Evolutionary conservation across 2,329 filamentous ascomycete species (phyloP).

Genomic region (Rhinocladiella similis): DNA sequence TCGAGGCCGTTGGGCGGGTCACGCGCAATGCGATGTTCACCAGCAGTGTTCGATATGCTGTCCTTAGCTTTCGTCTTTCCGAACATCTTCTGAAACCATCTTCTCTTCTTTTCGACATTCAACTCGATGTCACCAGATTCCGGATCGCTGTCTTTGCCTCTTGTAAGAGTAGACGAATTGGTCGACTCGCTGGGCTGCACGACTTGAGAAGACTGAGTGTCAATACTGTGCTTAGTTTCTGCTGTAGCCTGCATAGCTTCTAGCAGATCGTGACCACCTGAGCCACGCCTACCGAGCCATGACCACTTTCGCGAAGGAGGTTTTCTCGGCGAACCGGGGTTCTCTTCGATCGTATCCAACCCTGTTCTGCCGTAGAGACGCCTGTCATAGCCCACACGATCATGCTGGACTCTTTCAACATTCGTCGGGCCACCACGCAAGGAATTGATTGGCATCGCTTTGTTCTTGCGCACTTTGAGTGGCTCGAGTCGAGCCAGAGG

Average conservation of each 20-base stretch:
- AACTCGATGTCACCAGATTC: conserved; percentile 21
- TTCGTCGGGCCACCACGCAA: conserved; percentile 34
- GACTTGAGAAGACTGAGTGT: conserved; percentile 15
- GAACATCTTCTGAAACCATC: conserved; percentile 31
- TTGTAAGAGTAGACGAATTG: conserved; percentile 9
- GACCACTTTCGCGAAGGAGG: conserved; percentile 41
- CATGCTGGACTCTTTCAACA: conserved; percentile 25
- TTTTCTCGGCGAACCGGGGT: conserved; percentile 37
- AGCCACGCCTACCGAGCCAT: conserved; percentile 43
- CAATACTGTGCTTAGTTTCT: conserved; percentile 31
- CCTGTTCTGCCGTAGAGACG: conserved; percentile 31
- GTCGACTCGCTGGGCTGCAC: conserved; percentile 31
- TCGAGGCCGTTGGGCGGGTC: conserved; percentile 16
- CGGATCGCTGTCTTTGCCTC: conserved; percentile 13
- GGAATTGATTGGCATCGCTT: conserved; percentile 28
- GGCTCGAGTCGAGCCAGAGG: conserved; percentile 50
- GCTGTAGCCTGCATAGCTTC: conserved; percentile 29
- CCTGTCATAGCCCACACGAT: conserved; percentile 31
- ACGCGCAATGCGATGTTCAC: conserved; percentile 25
- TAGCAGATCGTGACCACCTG: conserved; percentile 8
- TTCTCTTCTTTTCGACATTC: conserved; percentile 27
- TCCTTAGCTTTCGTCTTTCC: conserved; percentile 21
- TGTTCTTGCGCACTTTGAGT: conserved; percentile 56
- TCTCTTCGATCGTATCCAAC: conserved; percentile 47
- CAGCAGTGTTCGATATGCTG: conserved; percentile 45